phyloP scores from a whole-genome alignment of 2,329 filamentous ascomycete species.

The Davidsoniella virescens region DNA sequence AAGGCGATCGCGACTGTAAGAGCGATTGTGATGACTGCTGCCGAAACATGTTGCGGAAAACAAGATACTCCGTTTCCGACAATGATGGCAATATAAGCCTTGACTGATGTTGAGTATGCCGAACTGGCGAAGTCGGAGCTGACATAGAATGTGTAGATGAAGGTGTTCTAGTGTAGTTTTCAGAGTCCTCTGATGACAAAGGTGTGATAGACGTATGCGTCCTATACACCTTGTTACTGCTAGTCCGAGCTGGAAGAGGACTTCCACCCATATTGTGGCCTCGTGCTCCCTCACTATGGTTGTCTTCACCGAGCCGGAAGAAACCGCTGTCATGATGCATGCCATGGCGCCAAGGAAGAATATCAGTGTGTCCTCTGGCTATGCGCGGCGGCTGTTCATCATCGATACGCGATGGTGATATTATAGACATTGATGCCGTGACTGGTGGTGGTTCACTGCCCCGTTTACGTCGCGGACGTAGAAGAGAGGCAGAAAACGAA shows the following conservation, averaged over 20 bases:
- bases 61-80: constrained; percentile 11
- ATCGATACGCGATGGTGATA: too few relatives aligned
- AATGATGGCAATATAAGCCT: constrained; percentile 5
- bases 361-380: too few relatives aligned
- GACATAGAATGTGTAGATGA: background rate
- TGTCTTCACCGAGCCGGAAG: too few relatives aligned
- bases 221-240: too few relatives aligned
- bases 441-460: constrained; percentile 1
- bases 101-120: background rate
- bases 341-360: too few relatives aligned
- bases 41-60: constrained; percentile 12
- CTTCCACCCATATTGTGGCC: too few relatives aligned
- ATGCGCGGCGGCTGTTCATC: too few relatives aligned
- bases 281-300: too few relatives aligned
- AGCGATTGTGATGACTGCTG: constrained; percentile 4
- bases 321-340: too few relatives aligned
- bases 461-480: constrained; percentile 6
- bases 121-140: background rate
- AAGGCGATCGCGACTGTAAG: background rate
- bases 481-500: constrained; percentile 7
- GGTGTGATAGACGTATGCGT: too few relatives aligned
- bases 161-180: background rate
- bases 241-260: too few relatives aligned
- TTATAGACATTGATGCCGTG: background rate
- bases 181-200: too few relatives aligned